phyloP scores from a whole-genome alignment of 352 stramenopile species.

The Phytophthora pseudosyringae region DNA sequence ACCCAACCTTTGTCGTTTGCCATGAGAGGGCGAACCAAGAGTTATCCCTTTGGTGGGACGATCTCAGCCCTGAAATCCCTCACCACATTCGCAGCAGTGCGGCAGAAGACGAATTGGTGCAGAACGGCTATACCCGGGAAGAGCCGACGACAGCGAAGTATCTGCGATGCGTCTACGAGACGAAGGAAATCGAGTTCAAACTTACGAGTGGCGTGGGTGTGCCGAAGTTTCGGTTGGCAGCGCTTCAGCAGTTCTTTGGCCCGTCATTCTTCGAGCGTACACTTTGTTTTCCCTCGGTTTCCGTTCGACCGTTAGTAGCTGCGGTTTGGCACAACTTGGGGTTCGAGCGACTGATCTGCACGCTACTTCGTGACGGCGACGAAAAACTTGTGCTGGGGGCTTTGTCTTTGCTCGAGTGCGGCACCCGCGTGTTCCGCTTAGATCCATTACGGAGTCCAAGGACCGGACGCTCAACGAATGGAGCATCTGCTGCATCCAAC shows the following conservation, averaged over 20 bases:
- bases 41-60: constrained; percentile 22
- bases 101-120: constrained; percentile 9
- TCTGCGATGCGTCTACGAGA: constrained; percentile 34
- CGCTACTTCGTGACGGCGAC: constrained; percentile 45
- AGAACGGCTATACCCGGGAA: background rate
- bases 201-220: constrained; percentile 36
- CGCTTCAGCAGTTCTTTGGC: constrained; percentile 47
- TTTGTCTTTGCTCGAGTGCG: constrained; percentile 47
- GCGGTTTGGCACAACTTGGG: constrained; percentile 39
- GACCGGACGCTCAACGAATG: background rate
- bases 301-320: constrained; percentile 29
- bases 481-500: background rate
- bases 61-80: constrained; percentile 14
- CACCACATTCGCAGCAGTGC: constrained; percentile 2
- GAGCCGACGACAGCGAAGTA: constrained; percentile 12
- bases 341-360: constrained; percentile 32
- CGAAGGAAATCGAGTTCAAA: constrained; percentile 56
- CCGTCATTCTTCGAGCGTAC: constrained; percentile 40
- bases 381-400: constrained; percentile 41
- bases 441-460: constrained; percentile 7
- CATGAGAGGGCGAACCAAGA: background rate
- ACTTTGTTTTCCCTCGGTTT: constrained; percentile 29
- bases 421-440: constrained; percentile 47
- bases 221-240: constrained; percentile 48
- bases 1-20: background rate